A percentile compares a stretch with the other conserved stretches of the same genome.
These are phyloP conservation scores for Bimuria novae-zelandiae DNA, from an alignment of 2,329 filamentous ascomycete species.

Conservation along the genomic window DNA sequence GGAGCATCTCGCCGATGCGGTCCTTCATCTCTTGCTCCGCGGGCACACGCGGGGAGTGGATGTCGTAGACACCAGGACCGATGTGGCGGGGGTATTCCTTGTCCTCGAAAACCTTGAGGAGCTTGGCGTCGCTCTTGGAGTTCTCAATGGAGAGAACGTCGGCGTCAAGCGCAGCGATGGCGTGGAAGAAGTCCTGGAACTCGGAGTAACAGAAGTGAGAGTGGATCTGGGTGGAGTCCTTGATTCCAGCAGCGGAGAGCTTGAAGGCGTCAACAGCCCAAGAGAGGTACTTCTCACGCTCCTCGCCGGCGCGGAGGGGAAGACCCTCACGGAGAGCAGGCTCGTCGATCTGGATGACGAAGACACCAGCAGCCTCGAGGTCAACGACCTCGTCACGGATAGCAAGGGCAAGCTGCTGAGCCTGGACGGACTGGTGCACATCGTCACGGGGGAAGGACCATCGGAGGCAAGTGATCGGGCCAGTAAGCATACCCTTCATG, in stretches of 20 bases:
- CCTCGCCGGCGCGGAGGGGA: slow-evolving; percentile 88
- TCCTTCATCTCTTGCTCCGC: slow-evolving; percentile 98
- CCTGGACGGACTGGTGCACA: slow-evolving; percentile 98
- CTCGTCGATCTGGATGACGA: slow-evolving; percentile 99
- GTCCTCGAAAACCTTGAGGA: slow-evolving; percentile 97
- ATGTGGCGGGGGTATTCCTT: slow-evolving; percentile 98
- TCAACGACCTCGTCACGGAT: slow-evolving; percentile 98
- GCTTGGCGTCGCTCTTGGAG: slow-evolving; percentile 99
- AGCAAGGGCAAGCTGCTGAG: slow-evolving; percentile 96
- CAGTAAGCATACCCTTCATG: slow-evolving; percentile 99
- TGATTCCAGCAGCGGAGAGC: slow-evolving; percentile 88
- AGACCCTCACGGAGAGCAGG: slow-evolving; percentile 99
- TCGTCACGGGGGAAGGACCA: slow-evolving; percentile 99
- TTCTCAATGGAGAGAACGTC: slow-evolving; percentile 99
- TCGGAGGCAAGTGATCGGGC: slow-evolving; percentile 96
- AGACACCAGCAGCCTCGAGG: slow-evolving; percentile 94
- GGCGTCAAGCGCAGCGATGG: slow-evolving; percentile 95
- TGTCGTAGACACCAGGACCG: slow-evolving; percentile 98
- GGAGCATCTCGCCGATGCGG: slow-evolving; percentile 96
- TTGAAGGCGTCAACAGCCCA: slow-evolving; percentile 99
- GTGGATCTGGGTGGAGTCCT: slow-evolving; percentile 98
- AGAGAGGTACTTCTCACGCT: slow-evolving; percentile 94
- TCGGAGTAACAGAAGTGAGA: slow-evolving; percentile 99
- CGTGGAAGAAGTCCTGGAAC: slow-evolving; percentile 99
- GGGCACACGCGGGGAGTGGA: slow-evolving; percentile 98